Conservation (phyloP, 106 monocot species). For the Gastrodia elata region DNA sequence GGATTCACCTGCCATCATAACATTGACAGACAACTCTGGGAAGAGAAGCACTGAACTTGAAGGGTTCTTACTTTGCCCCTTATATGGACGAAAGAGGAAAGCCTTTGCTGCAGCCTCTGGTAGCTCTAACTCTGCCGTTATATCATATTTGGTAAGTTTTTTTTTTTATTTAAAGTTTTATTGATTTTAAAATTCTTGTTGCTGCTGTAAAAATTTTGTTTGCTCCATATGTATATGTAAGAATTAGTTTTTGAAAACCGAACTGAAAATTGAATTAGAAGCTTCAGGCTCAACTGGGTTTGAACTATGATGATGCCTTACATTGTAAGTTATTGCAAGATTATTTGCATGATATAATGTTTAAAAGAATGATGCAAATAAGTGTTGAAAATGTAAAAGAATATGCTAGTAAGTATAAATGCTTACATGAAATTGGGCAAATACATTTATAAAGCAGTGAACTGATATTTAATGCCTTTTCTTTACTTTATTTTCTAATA, state of each 20-base stretch:
- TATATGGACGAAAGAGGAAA: conserved; percentile 88
- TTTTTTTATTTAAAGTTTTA: background rate
- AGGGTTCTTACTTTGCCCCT: conserved; percentile 87
- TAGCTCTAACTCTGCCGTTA: conserved; percentile 49
- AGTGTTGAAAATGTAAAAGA: background rate
- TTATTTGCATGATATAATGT: background rate
- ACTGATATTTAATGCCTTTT: background rate
- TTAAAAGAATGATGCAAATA: background rate
- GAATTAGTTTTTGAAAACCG: background rate
- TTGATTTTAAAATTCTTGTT: conserved; percentile 1
- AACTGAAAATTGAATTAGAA: background rate
- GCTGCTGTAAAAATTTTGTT: background rate
- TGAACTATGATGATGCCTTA: background rate
- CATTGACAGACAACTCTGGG: conserved; percentile 59
- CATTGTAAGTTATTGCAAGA: background rate
- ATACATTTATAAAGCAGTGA: background rate
- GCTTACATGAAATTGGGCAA: background rate
- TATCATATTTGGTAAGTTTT: conserved; percentile 53
- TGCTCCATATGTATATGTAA: background rate
- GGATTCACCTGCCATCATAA: conserved; percentile 70
- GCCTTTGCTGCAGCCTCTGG: conserved; percentile 81
- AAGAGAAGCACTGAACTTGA: conserved; percentile 57
- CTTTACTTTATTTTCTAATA: background rate
- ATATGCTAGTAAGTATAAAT: background rate
- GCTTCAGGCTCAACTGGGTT: background rate